Conservation (phyloP, 1,284 basidiomycete genomes). For the Hemileia vastatrix region DNA sequence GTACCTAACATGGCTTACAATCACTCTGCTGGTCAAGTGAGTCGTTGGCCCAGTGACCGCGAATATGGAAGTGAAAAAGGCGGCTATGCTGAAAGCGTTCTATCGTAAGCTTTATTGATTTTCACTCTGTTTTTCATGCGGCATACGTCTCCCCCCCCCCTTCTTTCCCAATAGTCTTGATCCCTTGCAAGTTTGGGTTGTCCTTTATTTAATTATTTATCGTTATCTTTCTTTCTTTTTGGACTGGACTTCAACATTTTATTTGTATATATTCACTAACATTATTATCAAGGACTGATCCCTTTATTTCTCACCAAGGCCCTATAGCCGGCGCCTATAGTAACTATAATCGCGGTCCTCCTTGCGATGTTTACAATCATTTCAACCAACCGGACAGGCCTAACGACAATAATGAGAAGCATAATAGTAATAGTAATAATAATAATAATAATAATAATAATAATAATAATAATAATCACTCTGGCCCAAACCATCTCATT, state of each 20-base stretch:
- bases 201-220: neutral
- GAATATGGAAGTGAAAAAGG: constrained; percentile 15
- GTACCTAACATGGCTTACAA: neutral
- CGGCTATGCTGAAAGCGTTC: constrained; percentile 16
- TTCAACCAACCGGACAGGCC: too few species aligned
- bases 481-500: too few species aligned
- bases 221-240: neutral
- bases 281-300: constrained; percentile 16
- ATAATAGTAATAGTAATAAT: too few species aligned
- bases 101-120: constrained; percentile 15
- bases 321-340: constrained; percentile 4
- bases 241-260: neutral
- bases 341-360: too few species aligned
- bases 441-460: too few species aligned
- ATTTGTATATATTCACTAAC: neutral
- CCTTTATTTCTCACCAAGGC: constrained; percentile 17
- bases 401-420: too few species aligned
- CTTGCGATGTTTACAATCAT: too few species aligned
- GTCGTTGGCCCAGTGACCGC: constrained; percentile 11
- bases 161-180: neutral
- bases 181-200: neutral
- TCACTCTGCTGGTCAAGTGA: neutral
- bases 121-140: too few species aligned
- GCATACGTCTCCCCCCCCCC: neutral
- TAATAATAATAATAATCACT: too few species aligned